Evolutionary conservation across 2,329 filamentous ascomycete genomes (phyloP).

Genomic region (Cladosporium colombiae): DNA sequence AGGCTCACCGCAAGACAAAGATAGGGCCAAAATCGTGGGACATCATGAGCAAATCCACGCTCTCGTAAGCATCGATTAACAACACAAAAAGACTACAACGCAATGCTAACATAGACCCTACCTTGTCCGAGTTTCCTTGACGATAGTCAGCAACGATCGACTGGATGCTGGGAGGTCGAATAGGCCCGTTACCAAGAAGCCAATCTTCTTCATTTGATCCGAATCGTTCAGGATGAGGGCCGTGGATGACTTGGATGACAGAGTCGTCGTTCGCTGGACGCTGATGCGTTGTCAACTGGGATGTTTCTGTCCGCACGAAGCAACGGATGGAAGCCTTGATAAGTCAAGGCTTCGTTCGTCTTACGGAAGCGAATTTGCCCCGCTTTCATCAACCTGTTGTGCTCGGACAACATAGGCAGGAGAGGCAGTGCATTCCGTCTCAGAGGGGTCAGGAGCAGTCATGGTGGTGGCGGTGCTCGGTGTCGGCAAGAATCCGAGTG

Average conservation of each 20-base stretch:
- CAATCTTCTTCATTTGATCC: background rate
- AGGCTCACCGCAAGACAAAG: too few relatives aligned
- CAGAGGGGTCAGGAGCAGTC: background rate
- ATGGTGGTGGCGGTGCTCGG: background rate
- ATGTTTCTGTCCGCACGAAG: background rate
- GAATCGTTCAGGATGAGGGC: background rate
- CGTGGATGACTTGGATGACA: background rate
- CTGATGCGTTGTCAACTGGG: too few relatives aligned
- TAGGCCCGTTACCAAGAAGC: background rate
- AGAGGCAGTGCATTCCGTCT: background rate
- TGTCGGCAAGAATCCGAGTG: background rate
- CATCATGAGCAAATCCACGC: too few relatives aligned
- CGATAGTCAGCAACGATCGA: background rate
- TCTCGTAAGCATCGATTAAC: background rate
- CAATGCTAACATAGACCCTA: background rate
- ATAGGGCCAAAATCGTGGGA: too few relatives aligned
- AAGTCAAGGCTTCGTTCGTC: background rate
- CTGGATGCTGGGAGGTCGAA: background rate
- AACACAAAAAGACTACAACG: background rate
- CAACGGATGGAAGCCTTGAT: background rate
- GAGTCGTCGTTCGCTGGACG: background rate
- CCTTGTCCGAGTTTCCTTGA: background rate
- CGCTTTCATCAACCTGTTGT: background rate
- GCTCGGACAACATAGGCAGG: background rate
- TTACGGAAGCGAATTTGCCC: background rate